Base-by-base conservation (phyloP, 1,284 basidiomycete genomes). In the Ceratobasidium sp. region DNA sequence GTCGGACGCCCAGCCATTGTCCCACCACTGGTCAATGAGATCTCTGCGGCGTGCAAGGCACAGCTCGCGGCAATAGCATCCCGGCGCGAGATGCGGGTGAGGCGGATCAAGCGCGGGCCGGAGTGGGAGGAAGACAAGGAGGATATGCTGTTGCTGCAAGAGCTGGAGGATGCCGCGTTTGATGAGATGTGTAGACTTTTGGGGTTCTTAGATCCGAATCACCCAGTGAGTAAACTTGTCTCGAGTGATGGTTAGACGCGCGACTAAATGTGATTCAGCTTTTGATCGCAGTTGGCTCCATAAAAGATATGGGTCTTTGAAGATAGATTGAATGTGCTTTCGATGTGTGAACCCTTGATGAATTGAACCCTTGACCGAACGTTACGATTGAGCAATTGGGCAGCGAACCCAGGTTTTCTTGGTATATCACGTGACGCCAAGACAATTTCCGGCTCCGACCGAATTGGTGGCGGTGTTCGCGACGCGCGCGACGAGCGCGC, bases 151-250 rank as follows among this genome's bases (percentile, higher is more conserved):
- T 76, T 92, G 42, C 73, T 87, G 27, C 89, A 92, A 77, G 88
- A 90, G 81, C 85, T 90, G 77, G 88, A 90, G 76, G 88, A 89
- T 71, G 89, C 86, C 73, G 87, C 86, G 72, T 77, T 90, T 73
- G 88, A 90, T 74, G 90, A 92, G 75, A 89, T 92, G 85, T 82
- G 78, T 38, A 86, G 84, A 80, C 80, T 87, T 76, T 74, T 91
- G 55, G 73, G 75, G 56, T 73, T 81, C 72, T 79, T 91, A 68
- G 87, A 90, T 73, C 72, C 77, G 17, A 82, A 81, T 50, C 87
- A 91, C 76, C 81, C 84, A 27, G 62, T 65, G 22, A 42, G 62
- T 65, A 2, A 17, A 34, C 6, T 20, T 5, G n/a, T 15, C 20
- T 13, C 12, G 12, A 27, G 8, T 29, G 2, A 3, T 35, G 38